phyloP scores from a whole-genome alignment of 208 protist genomes.

The Leishmania tropica region DNA sequence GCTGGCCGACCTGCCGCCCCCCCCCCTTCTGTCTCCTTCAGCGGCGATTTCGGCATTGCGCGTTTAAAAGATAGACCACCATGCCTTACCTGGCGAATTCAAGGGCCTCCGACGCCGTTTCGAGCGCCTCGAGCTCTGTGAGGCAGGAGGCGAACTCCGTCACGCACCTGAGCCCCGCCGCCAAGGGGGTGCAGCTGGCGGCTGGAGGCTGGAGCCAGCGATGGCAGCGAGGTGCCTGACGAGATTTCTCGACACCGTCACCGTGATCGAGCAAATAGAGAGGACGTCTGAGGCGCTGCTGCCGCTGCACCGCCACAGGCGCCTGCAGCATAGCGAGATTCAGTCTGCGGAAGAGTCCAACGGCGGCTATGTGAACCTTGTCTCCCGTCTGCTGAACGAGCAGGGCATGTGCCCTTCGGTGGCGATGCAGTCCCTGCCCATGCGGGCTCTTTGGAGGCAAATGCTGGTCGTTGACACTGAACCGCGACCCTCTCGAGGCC shows the following conservation, averaged over 20 bases:
- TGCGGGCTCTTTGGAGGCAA: constrained; percentile 42
- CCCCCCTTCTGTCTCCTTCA: background rate
- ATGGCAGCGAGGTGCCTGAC: constrained; percentile 14
- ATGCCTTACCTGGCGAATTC: background rate
- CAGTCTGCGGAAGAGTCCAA: constrained; percentile 29
- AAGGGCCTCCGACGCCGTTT: background rate
- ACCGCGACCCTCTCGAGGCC: constrained; percentile 44
- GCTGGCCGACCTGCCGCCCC: too few relatives aligned
- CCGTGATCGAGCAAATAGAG: constrained; percentile 33
- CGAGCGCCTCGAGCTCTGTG: constrained; percentile 2
- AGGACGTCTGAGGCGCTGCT: constrained; percentile 21
- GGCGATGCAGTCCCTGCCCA: constrained; percentile 37
- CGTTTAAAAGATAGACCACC: background rate
- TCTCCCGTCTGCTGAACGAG: constrained; percentile 32
- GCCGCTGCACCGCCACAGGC: constrained; percentile 8
- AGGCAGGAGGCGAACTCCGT: constrained; percentile 11
- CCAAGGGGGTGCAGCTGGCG: background rate
- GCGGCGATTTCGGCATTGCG: background rate
- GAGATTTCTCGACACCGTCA: constrained; percentile 22
- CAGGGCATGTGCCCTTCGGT: constrained; percentile 31
- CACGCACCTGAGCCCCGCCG: constrained; percentile 4
- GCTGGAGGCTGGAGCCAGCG: background rate
- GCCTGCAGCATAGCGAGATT: constrained; percentile 23
- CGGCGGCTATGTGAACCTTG: constrained; percentile 43
- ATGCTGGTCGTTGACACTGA: constrained; percentile 39